Evolutionary conservation across 306 rosid species (phyloP).

Genomic region (Glycyrrhiza uralensis): DNA sequence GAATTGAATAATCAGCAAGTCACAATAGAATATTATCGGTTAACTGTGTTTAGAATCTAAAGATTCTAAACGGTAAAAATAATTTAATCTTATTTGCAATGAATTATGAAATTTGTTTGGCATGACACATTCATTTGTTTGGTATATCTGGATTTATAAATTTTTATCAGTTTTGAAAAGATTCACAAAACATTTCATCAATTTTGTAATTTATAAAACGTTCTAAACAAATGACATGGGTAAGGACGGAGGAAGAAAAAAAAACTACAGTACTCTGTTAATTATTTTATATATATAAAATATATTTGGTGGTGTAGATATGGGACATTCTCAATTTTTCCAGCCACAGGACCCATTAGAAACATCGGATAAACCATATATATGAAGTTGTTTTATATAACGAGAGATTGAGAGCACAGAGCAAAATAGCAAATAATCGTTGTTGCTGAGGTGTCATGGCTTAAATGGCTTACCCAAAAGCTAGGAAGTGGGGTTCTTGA

Average conservation of each 20-base stretch:
- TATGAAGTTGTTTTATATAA: neutral
- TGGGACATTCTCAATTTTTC: neutral
- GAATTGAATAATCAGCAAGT: neutral
- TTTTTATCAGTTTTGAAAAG: neutral
- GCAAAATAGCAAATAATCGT: neutral
- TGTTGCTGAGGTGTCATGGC: neutral
- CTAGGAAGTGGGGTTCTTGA: conserved; percentile 6
- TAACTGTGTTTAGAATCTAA: neutral
- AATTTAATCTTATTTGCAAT: neutral
- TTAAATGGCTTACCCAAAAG: conserved; percentile 8
- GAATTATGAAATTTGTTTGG: neutral
- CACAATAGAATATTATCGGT: neutral
- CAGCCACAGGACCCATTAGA: neutral
- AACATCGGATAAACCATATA: neutral
- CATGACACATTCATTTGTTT: neutral
- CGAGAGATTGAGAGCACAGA: neutral
- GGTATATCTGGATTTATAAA: neutral
- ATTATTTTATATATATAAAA: too few relatives aligned
- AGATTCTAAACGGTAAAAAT: neutral
- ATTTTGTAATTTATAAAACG: too few relatives aligned
- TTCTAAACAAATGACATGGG: neutral
- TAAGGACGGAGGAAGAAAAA: too few relatives aligned
- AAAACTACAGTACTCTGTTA: too few relatives aligned
- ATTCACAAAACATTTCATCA: neutral
- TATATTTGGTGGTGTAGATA: too few relatives aligned